Evolutionary conservation across 345 rosid genomes (phyloP).

Genomic region (Moringa oleifera): DNA sequence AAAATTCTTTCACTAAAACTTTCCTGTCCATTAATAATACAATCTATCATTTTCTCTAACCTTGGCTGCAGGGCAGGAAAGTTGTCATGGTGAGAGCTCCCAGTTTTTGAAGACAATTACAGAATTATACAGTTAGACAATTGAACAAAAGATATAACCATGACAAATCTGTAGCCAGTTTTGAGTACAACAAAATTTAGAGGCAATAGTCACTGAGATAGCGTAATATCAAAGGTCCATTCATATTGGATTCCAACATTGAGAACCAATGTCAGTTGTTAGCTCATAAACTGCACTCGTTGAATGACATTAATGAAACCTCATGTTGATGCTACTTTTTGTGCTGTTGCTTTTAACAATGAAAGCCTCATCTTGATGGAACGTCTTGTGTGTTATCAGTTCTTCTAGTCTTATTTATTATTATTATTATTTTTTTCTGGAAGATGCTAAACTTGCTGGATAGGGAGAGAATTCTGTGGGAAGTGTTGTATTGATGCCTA

Average conservation of each 20-base stretch:
- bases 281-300: too few relatives aligned
- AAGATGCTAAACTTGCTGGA: too few relatives aligned
- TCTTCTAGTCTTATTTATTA: too few relatives aligned
- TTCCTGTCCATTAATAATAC: background rate
- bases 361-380: too few relatives aligned
- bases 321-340: too few relatives aligned
- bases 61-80: slow-evolving; percentile 12
- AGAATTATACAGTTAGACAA: background rate
- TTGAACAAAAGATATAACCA: background rate
- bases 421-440: too few relatives aligned
- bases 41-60: background rate
- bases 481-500: too few relatives aligned
- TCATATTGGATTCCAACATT: background rate
- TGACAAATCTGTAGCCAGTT: slow-evolving; percentile 10
- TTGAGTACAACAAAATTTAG: too few relatives aligned
- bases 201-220: background rate
- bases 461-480: too few relatives aligned
- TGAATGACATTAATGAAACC: too few relatives aligned
- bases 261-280: background rate
- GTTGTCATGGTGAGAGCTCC: slow-evolving; percentile 10
- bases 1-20: background rate
- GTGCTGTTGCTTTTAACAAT: too few relatives aligned
- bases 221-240: background rate
- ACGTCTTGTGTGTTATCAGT: too few relatives aligned
- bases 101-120: slow-evolving; percentile 1